These are phyloP conservation scores for Sisymbrium altissimum DNA, from an alignment of 345 rosid genomes.

Conservation along the genomic window DNA sequence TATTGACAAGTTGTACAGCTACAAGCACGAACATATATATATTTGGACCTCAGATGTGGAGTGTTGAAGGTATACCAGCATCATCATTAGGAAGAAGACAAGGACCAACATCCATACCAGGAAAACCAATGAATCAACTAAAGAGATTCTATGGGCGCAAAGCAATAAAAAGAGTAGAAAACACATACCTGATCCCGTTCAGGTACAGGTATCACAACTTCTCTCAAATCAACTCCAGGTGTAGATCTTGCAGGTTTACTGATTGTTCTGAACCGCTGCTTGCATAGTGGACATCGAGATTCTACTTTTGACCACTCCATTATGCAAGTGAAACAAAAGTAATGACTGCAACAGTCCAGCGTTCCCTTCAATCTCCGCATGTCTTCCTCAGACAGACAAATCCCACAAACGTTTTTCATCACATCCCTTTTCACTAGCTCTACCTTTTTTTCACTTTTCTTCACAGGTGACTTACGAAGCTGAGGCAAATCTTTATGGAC, in stretches of 20 bases:
- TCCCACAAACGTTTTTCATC: slow-evolving; percentile 76
- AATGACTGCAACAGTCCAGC: slow-evolving; percentile 82
- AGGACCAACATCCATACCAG: slow-evolving; percentile 1
- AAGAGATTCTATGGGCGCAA: not conserved
- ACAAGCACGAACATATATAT: not conserved
- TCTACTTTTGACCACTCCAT: slow-evolving; percentile 98
- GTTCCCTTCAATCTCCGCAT: slow-evolving; percentile 80
- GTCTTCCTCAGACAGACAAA: slow-evolving; percentile 92
- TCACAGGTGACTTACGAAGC: slow-evolving; percentile 41
- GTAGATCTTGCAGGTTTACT: slow-evolving; percentile 75
- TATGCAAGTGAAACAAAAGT: slow-evolving; percentile 95
- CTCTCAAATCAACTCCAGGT: slow-evolving; percentile 75
- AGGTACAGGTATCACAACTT: slow-evolving; percentile 65
- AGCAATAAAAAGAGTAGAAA: slow-evolving; percentile 4
- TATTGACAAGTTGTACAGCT: not conserved
- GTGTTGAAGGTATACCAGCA: not conserved
- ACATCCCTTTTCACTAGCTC: slow-evolving; percentile 51
- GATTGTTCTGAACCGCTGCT: slow-evolving; percentile 83
- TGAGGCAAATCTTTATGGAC: slow-evolving; percentile 43
- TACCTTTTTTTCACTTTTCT: slow-evolving; percentile 77
- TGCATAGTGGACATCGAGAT: slow-evolving; percentile 96
- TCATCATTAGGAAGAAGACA: not conserved
- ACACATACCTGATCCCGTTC: slow-evolving; percentile 86
- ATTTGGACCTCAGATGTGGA: not conserved
- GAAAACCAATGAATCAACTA: not conserved